phyloP scores from a whole-genome alignment of 169 alveolate genomes.

The Cryptosporidium felis region DNA sequence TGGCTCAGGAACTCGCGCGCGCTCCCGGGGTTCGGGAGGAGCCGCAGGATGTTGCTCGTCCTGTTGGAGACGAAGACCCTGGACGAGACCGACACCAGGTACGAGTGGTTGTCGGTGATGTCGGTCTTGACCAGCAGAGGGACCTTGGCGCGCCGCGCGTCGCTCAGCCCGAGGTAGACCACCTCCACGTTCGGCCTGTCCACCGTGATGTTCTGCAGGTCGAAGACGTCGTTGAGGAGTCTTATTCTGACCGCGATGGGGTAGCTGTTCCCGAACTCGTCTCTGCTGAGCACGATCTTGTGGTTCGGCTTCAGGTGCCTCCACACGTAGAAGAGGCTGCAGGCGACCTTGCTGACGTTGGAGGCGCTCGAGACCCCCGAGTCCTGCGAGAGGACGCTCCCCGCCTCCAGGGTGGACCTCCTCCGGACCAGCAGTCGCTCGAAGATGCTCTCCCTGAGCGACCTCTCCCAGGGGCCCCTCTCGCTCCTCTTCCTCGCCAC shows the following conservation, averaged over 20 bases:
- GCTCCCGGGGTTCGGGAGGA: constrained; percentile 1
- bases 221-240: constrained; percentile 41
- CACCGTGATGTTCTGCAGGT: constrained; percentile 6
- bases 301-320: constrained; percentile 34
- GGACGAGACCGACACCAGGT: constrained; percentile 47
- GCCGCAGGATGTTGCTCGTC: constrained; percentile 36
- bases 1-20: background rate
- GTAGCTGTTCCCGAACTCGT: constrained; percentile 39
- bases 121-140: constrained; percentile 33
- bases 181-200: constrained; percentile 51
- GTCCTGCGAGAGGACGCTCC: constrained; percentile 3
- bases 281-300: constrained; percentile 33
- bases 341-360: constrained; percentile 7
- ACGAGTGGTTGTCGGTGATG: constrained; percentile 42
- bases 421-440: constrained; percentile 3
- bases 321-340: constrained; percentile 39
- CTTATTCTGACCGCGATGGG: constrained; percentile 52
- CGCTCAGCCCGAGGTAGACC: background rate
- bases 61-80: constrained; percentile 39
- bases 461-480: background rate
- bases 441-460: constrained; percentile 27
- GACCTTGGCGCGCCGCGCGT: background rate
- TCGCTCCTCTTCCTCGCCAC: background rate
- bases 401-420: constrained; percentile 2
- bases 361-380: constrained; percentile 30